Base-by-base conservation (phyloP, 2,329 filamentous ascomycete genomes). In the Leptosphaerulina australis region DNA sequence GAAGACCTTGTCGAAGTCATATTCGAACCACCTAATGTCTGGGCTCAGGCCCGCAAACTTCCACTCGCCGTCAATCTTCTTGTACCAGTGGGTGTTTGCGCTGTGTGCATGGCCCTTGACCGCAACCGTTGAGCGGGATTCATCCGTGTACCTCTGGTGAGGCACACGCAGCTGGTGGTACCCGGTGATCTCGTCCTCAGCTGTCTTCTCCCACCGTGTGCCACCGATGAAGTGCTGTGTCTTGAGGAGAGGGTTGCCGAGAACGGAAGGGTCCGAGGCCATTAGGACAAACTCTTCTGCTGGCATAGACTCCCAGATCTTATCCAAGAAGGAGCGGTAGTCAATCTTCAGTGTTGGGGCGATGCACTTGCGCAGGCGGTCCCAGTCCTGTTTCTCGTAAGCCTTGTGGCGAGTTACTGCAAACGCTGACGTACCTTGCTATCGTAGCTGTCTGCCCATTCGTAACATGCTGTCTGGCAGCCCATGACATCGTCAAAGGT, bases 401-500 rank as follows among this genome's bases (percentile, higher is more conserved):
- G 50, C 14, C 2, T n/a, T 24, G 11, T 34, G 4, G 43, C 17
- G 31, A 54, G 38, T 56, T 49, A 29, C 11, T 30, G 17, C 36
- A 8, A 38, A 28, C 10, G 17, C 21, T 25, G 18, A 46, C 58
- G 28, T 52, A 73, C 74, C 72, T 87, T 87, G 69, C 79, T 79
- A 70, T 86, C 83, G 71, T 86, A 86, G 75, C 80, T 83, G 68
- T 85, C 83, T 48, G 82, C 83, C 84, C 84, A 87, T 64, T 85
- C 81, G 69, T 82, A 85, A 60, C 77, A 74, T 26, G 77, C 75
- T 39, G 77, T 68, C 51, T 74, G 75, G 63, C 78, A 73, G 39
- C 79, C 79, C 65, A 81, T 76, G 59, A 77, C 78, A 63, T 83
- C 69, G 25, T 72, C 68, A 54, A 71, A 71, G 11, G 67, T 70